phyloP scores from a whole-genome alignment of 116 monocot species.

The Phalaenopsis hybrid region DNA sequence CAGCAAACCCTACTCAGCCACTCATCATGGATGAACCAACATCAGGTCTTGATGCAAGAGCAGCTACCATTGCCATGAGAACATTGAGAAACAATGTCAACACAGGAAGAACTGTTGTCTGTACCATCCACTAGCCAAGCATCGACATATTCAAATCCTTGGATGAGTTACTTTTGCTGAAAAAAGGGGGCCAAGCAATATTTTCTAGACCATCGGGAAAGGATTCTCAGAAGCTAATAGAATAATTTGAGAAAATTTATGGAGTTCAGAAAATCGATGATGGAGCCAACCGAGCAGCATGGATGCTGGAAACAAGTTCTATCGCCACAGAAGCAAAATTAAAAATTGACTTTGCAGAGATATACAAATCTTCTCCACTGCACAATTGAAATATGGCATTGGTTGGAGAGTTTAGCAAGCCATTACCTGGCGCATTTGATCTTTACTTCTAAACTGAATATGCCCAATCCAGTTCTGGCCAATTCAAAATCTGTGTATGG shows the following conservation, averaged over 20 bases:
- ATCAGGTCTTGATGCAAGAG: too few relatives aligned
- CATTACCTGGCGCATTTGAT: constrained; percentile 28
- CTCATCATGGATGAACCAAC: too few relatives aligned
- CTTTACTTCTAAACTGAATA: constrained; percentile 43
- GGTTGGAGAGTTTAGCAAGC: constrained; percentile 32
- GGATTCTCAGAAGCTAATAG: too few relatives aligned
- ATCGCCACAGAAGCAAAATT: constrained; percentile 37
- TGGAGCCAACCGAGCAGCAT: constrained; percentile 69
- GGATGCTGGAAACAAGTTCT: constrained; percentile 89
- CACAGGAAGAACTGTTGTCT: too few relatives aligned
- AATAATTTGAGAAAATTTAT: constrained; percentile 25
- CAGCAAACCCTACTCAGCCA: too few relatives aligned
- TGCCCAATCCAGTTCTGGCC: constrained; percentile 26
- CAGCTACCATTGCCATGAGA: too few relatives aligned
- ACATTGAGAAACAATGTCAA: too few relatives aligned
- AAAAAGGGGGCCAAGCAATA: too few relatives aligned
- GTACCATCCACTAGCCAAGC: too few relatives aligned
- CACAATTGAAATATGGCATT: constrained; percentile 41
- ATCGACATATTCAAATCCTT: too few relatives aligned
- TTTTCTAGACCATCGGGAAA: too few relatives aligned
- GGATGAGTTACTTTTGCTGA: too few relatives aligned
- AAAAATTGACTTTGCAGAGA: constrained; percentile 55
- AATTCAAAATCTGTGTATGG: constrained; percentile 53
- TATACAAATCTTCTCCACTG: constrained; percentile 47
- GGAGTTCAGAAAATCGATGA: constrained; percentile 66